Evolutionary conservation across 83 land plant species (phyloP), one percentile per base, ranked within the genome.

Genomic region (Picea abies): DNA sequence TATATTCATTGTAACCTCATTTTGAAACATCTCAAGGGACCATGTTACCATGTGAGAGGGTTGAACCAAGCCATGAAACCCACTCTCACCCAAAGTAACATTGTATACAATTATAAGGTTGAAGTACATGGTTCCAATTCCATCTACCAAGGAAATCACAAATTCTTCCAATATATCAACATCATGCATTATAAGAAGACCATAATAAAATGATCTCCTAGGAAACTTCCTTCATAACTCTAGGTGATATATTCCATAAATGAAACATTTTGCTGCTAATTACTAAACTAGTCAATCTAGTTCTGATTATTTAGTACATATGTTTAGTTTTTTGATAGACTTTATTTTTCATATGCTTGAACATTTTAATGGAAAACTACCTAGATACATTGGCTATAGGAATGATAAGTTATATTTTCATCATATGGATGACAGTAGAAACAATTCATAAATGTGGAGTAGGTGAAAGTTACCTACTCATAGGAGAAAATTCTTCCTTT

Each of bases 391-490:
- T 7, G 99, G 99, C 23, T 20, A 35, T 69, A 90, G 96, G 79
- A 81, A 81, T 71, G 95, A 92, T 44, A 89, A 60, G 78, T 79
- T 49, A 37, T 91, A 95, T 0, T 91, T 92, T 76, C 81, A 87
- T 80, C 97, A 97, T 84, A 92, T 96, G 20, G 98, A 96, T 69
- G 98, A 97, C 87, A 97, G 87, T 97, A 35, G 94, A 91, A 58
- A 98, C 97, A 67, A 85, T 96, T 86, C 79, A 89, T 41, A 91
- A 83, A 82, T 98, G 96, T 37, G 82, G 84, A 78, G 56, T 62
- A 0, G 95, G 99, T 39, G 98, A 96, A 85, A 84, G 94, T 70
- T 96, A 95, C 83, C 86, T 96, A 47, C 91, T 97, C 32, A 88
- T 94, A n/a, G 99, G 99, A 69, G 94, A 94, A 83, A 96, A 95